Evolutionary conservation across 345 rosid genomes (phyloP).

Genomic region (Xanthoceras sorbifolium): DNA sequence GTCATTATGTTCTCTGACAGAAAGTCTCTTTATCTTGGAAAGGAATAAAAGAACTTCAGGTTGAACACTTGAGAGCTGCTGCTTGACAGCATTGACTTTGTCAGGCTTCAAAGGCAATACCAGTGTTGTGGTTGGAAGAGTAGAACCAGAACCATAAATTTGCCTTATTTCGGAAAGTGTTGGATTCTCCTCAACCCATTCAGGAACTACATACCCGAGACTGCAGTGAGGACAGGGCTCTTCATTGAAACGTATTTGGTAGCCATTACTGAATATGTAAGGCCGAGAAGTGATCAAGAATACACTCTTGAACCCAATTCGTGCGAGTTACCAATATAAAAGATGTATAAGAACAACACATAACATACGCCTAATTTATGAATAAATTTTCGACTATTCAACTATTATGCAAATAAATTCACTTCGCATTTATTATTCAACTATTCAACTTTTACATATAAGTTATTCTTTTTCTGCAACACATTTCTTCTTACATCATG

Average conservation of each 20-base stretch:
- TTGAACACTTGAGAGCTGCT: conserved; percentile 64
- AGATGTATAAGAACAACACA: background rate
- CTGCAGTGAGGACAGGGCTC: conserved; percentile 61
- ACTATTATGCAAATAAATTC: too few relatives aligned
- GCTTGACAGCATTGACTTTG: conserved; percentile 65
- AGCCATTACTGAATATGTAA: conserved; percentile 67
- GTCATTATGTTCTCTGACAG: conserved; percentile 56
- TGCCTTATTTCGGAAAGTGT: conserved; percentile 43
- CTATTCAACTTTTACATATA: too few relatives aligned
- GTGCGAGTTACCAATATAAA: conserved; percentile 28
- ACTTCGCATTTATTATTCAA: too few relatives aligned
- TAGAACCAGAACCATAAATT: conserved; percentile 48
- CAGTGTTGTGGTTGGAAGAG: conserved; percentile 59
- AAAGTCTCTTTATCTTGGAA: conserved; percentile 63
- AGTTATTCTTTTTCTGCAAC: too few relatives aligned
- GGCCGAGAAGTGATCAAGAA: conserved; percentile 60
- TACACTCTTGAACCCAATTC: conserved; percentile 76
- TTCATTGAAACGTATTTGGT: conserved; percentile 62
- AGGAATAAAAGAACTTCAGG: conserved; percentile 70
- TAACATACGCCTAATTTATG: too few relatives aligned
- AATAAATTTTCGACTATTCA: too few relatives aligned
- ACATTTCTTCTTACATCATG: too few relatives aligned
- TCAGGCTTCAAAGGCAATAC: conserved; percentile 67
- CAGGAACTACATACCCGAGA: conserved; percentile 75
- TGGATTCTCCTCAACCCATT: conserved; percentile 72